Evolutionary conservation across 305 asterid species (phyloP), one percentile per base, ranked within the genome.

Genomic region (Stenogyne calaminthoides): DNA sequence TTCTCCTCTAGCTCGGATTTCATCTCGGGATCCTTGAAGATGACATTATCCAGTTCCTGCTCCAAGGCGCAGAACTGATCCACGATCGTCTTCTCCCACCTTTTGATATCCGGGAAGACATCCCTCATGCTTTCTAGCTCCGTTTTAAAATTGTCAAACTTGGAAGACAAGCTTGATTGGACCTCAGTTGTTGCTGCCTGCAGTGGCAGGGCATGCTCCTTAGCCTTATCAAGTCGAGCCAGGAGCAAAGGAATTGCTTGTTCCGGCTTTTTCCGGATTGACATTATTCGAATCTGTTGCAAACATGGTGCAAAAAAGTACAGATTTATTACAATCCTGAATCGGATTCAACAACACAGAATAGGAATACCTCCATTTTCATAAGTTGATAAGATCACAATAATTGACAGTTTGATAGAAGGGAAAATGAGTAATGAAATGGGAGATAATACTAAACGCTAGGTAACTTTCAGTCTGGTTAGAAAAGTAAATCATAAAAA

Each of bases 241-340:
- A 69, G 52, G 22, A 69, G 65, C 57, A 69, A 19, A 5, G 10
- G n/a, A 22, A 56, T 67, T 42, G 74, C 66, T 57, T 57, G 20
- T 12, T 70, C 74, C 4, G 63, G 54, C 2, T 52, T 68, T 34
- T 32, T 68, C 19, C 37, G 51, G 34, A 36, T 22, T 27, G 64
- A 32, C 73, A 36, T 36, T 36, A 68, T 68, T n/a, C 9, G 11
- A 11, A 22, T 57, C 39, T 20, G 15, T 57, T 25, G 16, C n/a
- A 56, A 14, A 22, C 62, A 9, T 6, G 49, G 14, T 42, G 14
- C 49, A 44, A 0, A 11, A 44, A 44, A 36, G 29, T 36, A 36
- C 42, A 36, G 9, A 36, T 36, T 36, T 36, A 36, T 36, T 36
- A 36, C 42, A 36, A 36, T 36, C 42, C 9, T 5, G 42, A 36